Conservation (phyloP, 1,284 basidiomycete genomes). For the Peniophora sp. region DNA sequence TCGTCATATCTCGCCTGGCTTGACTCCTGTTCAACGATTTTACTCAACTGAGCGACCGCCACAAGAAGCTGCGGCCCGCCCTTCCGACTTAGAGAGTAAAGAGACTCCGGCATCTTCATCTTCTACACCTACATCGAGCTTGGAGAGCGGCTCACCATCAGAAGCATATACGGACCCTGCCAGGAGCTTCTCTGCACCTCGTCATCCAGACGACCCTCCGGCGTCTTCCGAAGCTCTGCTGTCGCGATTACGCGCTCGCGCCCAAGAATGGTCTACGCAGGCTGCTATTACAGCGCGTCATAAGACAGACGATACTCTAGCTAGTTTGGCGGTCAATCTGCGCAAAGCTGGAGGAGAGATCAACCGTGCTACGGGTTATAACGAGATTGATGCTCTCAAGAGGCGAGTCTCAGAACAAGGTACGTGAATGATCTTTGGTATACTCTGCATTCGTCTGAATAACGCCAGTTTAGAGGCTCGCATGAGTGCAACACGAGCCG, state of each 20-base stretch:
- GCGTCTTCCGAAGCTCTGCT: neutral
- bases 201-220: too few relatives aligned
- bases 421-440: constrained; percentile 26
- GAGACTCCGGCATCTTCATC: too few relatives aligned
- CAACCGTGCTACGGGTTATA: constrained; percentile 85
- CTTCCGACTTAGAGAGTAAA: too few relatives aligned
- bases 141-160: too few relatives aligned
- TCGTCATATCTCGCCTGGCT: too few relatives aligned
- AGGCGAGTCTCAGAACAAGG: constrained; percentile 73
- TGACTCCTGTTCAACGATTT: too few relatives aligned
- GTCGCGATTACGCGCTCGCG: neutral
- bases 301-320: constrained; percentile 51
- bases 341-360: constrained; percentile 69
- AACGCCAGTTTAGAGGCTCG: constrained; percentile 40
- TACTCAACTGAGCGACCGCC: too few relatives aligned
- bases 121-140: too few relatives aligned
- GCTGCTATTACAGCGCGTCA: constrained; percentile 40
- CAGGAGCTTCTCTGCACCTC: too few relatives aligned
- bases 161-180: too few relatives aligned
- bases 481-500: constrained; percentile 52
- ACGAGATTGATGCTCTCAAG: constrained; percentile 83
- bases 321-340: constrained; percentile 48
- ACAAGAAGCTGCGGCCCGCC: too few relatives aligned
- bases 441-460: neutral
- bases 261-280: constrained; percentile 38